A percentile compares a stretch with the other conserved stretches of the same genome.
Conservation (phyloP, 2,329 filamentous ascomycete genomes). For the Xylariaceae sp. region DNA sequence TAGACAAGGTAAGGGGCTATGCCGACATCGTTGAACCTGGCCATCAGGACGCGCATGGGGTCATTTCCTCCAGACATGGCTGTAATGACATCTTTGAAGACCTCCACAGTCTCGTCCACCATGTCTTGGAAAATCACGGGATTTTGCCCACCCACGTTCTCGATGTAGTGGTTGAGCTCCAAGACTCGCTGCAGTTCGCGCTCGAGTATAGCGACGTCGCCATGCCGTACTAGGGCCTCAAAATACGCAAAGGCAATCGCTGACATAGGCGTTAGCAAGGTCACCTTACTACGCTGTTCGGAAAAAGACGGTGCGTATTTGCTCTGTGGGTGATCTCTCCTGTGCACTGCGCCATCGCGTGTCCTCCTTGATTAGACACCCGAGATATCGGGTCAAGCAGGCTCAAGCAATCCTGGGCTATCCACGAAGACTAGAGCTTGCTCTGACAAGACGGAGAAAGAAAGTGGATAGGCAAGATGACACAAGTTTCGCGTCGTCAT, state of each 20-base stretch:
- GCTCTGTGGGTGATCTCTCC: no score
- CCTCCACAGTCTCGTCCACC: constrained; percentile 64
- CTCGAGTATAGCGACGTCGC: constrained; percentile 59
- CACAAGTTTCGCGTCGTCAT: no score
- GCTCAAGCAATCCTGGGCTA: no score
- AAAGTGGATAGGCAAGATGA: no score
- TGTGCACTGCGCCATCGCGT: no score
- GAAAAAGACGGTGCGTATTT: neutral
- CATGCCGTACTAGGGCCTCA: constrained; percentile 69
- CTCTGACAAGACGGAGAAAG: no score
- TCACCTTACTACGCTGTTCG: neutral
- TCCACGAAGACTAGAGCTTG: no score
- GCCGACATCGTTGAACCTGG: constrained; percentile 68
- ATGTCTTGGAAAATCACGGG: constrained; percentile 76
- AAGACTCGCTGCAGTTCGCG: constrained; percentile 68
- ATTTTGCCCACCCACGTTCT: constrained; percentile 64
- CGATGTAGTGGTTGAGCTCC: constrained; percentile 65
- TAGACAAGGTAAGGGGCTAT: constrained; percentile 75
- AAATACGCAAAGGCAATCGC: constrained; percentile 92
- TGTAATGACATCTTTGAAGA: constrained; percentile 59
- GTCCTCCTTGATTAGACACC: no score
- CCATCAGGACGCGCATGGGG: constrained; percentile 48
- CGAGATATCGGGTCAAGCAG: no score
- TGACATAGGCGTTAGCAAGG: constrained; percentile 34
- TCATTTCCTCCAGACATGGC: constrained; percentile 56